Evolutionary conservation across 805 yeast genomes (phyloP), one percentile per base, ranked within the genome.

Genomic region (Wickerhamomyces alni): DNA sequence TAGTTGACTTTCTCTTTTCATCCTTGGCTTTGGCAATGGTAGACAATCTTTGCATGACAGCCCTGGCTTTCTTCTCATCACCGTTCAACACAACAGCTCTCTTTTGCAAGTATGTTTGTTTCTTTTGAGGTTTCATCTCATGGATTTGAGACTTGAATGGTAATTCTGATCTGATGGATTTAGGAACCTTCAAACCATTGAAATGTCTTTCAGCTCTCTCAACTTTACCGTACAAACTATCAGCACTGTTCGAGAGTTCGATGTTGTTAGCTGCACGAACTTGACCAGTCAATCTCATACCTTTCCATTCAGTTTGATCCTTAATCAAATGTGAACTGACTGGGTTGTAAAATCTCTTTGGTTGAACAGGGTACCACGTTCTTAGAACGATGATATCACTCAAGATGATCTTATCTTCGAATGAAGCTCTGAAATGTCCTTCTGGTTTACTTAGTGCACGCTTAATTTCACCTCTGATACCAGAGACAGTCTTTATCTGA

Each of bases 391-490:
- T 75, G 39, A 87, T 83, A 62, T 93, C 99, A 49, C 93, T 82
- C 80, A 93, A 72, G 40, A 91, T 72, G 29, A 91, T 76, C 65
- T 89, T 91, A 60, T 93, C 99, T 63, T 93, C 99, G 62, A 93
- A 93, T 1, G 97, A 81, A 11, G 99, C 99, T 58, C 99, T 78
- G 70, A 74, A 94, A 60, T 84, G 81, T 11, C 99, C 99, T 37
- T 91, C 98, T 0, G 97, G 96, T 51, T 85, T 84, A 9, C 95
- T 77, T 45, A 93, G 69, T 0, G 98, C 99, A 47, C 97, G 73
- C 61, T 93, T 93, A 53, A 93, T 91, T 62, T 93, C 98, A 62
- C 99, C 99, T 51, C 99, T 72, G 42, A 93, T 87, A 44, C 99
- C 99, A 8, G 96, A 86, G 5, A 93, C 99, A 0, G 99, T 94